A percentile compares a stretch with the other conserved stretches of the same genome.
These are phyloP conservation scores for Lachnellula suecica DNA, from an alignment of 2,329 filamentous ascomycete species.

Conservation along the genomic window DNA sequence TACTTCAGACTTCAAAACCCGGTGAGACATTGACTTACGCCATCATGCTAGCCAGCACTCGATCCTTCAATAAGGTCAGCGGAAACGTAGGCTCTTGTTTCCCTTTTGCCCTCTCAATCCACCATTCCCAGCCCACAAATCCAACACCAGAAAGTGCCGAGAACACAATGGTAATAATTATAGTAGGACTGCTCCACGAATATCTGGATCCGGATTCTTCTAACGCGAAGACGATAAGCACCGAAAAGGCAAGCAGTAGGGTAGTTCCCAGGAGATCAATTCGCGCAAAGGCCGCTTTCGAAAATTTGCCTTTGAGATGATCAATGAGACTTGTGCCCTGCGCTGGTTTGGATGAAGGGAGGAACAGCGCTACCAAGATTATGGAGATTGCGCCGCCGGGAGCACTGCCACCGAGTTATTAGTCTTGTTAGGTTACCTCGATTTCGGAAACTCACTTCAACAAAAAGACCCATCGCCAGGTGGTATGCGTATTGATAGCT, in stretches of 20 bases:
- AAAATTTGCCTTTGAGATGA: not conserved
- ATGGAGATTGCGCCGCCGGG: slow-evolving; percentile 5
- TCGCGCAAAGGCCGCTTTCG: not conserved
- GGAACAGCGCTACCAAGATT: slow-evolving; percentile 1
- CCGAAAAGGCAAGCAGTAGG: slow-evolving; percentile 40
- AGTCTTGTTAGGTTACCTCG: not conserved
- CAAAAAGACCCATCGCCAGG: slow-evolving; percentile 32
- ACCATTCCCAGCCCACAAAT: slow-evolving; percentile 35
- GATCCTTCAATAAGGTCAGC: slow-evolving; percentile 10
- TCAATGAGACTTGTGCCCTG: not conserved
- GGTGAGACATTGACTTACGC: slow-evolving; percentile 9
- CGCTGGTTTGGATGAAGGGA: slow-evolving; percentile 4
- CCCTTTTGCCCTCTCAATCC: slow-evolving; percentile 7
- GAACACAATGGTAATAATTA: slow-evolving; percentile 34
- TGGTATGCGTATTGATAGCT: slow-evolving; percentile 33
- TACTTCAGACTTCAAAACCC: not conserved
- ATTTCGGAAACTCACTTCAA: slow-evolving; percentile 7
- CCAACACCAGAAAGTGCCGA: slow-evolving; percentile 28
- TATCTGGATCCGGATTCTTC: slow-evolving; percentile 44
- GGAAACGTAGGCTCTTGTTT: slow-evolving; percentile 18
- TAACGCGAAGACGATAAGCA: slow-evolving; percentile 45
- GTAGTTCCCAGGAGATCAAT: slow-evolving; percentile 22
- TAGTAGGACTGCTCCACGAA: slow-evolving; percentile 40
- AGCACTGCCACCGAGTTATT: slow-evolving; percentile 5
- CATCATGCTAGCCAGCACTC: slow-evolving; percentile 11